These are phyloP conservation scores for Blepharisma japonicum DNA, from an alignment of 73 alveolate species.

Conservation along the genomic window DNA sequence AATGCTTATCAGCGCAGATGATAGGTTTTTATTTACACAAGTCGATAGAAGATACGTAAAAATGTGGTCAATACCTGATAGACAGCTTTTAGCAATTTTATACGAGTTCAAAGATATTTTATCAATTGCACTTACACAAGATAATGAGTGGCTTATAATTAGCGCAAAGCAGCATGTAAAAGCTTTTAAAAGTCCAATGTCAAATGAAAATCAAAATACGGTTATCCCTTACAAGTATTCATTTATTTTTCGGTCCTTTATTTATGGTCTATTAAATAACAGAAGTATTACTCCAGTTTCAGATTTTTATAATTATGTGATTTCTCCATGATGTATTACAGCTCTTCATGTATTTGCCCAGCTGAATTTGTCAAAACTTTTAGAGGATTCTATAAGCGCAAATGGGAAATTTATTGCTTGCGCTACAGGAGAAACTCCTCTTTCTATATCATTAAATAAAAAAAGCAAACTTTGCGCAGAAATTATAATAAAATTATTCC, in stretches of 20 bases:
- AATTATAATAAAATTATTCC: slow-evolving; percentile 6
- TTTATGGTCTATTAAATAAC: neutral
- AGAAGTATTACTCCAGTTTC: neutral
- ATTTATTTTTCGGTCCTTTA: neutral
- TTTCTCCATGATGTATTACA: neutral
- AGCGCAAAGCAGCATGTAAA: neutral
- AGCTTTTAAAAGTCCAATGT: neutral
- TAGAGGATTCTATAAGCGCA: neutral
- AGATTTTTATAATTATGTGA: neutral
- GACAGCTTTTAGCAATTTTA: neutral
- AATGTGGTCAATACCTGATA: slow-evolving; percentile 22
- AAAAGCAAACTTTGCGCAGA: slow-evolving; percentile 23
- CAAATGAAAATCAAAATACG: neutral
- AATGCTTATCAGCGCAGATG: neutral
- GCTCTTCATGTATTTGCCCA: neutral
- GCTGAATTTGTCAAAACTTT: neutral
- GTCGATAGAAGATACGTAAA: neutral
- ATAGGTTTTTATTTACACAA: neutral
- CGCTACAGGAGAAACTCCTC: slow-evolving; percentile 12
- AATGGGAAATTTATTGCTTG: neutral
- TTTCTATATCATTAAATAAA: neutral
- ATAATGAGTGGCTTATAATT: neutral
- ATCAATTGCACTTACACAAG: neutral
- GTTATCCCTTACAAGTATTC: slow-evolving; percentile 15
- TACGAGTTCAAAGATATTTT: neutral